A percentile compares a stretch with the other conserved stretches of the same genome.
Evolutionary conservation across 148 eudicot genomes (phyloP).

Genomic region (Camellia lanceoleosa): DNA sequence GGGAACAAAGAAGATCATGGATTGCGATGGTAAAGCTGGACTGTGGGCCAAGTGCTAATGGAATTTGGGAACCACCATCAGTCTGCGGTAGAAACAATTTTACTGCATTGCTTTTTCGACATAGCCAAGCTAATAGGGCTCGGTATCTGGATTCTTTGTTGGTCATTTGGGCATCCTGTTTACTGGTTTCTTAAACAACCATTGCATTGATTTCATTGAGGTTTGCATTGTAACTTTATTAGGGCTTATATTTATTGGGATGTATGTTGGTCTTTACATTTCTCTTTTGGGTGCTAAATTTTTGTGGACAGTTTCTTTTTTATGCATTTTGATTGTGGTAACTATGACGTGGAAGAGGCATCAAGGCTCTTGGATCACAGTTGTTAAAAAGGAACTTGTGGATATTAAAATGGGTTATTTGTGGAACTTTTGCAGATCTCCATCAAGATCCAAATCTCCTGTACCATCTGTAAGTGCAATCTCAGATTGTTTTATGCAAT

Average conservation of each 20-base stretch:
- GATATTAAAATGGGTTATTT: slow-evolving; percentile 66
- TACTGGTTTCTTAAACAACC: slow-evolving; percentile 13
- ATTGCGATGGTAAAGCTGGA: slow-evolving; percentile 74
- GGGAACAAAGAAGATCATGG: slow-evolving; percentile 69
- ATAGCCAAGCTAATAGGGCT: slow-evolving; percentile 29
- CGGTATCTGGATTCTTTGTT: slow-evolving; percentile 50
- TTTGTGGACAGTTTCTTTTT: slow-evolving; percentile 25
- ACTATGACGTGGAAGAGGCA: slow-evolving; percentile 64
- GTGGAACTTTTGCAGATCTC: slow-evolving; percentile 99
- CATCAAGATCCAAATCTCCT: slow-evolving; percentile 82
- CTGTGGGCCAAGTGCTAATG: slow-evolving; percentile 53
- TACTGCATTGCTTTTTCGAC: slow-evolving; percentile 17
- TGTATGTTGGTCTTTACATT: not conserved
- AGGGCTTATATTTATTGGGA: not conserved
- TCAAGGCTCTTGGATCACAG: slow-evolving; percentile 64
- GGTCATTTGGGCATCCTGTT: slow-evolving; percentile 32
- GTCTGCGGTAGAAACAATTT: slow-evolving; percentile 31
- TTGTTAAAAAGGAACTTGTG: slow-evolving; percentile 48
- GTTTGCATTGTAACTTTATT: slow-evolving; percentile 13
- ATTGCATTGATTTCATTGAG: slow-evolving; percentile 17
- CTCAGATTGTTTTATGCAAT: not conserved
- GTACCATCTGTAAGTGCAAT: slow-evolving; percentile 62
- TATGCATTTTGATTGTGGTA: slow-evolving; percentile 39
- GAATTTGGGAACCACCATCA: slow-evolving; percentile 37
- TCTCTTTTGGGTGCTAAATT: slow-evolving; percentile 17